Percentiles rank a stretch among this genome's conserved stretches.
These are phyloP conservation scores for Boletus bicolor DNA, from an alignment of 768 basidiomycete genomes.

Conservation along the genomic window DNA sequence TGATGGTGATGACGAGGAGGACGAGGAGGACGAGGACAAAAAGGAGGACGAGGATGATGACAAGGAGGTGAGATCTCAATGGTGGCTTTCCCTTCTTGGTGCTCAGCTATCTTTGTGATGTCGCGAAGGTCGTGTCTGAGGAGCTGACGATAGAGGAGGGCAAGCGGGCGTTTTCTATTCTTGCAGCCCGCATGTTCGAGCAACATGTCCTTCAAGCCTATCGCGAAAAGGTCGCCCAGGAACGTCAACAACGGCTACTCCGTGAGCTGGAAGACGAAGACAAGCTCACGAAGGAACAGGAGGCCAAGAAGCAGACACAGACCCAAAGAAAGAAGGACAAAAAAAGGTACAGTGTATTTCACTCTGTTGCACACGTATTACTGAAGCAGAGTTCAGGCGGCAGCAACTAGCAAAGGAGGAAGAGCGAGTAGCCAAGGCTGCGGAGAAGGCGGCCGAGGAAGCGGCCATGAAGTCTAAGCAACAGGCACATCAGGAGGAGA, in stretches of 20 bases:
- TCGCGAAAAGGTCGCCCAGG: constrained; percentile 94
- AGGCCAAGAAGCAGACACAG: constrained; percentile 88
- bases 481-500: constrained; percentile 75
- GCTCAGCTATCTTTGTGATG: constrained; percentile 11
- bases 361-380: not conserved
- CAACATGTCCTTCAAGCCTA: constrained; percentile 96
- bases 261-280: constrained; percentile 97
- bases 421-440: constrained; percentile 78
- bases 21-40: constrained; percentile 62
- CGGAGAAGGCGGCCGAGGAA: constrained; percentile 84
- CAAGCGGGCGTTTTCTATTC: constrained; percentile 99
- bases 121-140: constrained; percentile 73
- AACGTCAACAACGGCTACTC: constrained; percentile 88
- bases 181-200: constrained; percentile 99
- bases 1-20: constrained; percentile 60
- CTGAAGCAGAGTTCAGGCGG: constrained; percentile 46
- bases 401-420: constrained; percentile 94
- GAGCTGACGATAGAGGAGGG: constrained; percentile 99
- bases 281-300: constrained; percentile 77
- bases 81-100: not conserved
- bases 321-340: constrained; percentile 99
- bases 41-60: constrained; percentile 50
- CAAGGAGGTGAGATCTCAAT: constrained; percentile 39
- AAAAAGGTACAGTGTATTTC: constrained; percentile 63
- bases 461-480: constrained; percentile 74